Conservation (phyloP, 1,284 basidiomycete species). For the Malassezia slooffiae region DNA sequence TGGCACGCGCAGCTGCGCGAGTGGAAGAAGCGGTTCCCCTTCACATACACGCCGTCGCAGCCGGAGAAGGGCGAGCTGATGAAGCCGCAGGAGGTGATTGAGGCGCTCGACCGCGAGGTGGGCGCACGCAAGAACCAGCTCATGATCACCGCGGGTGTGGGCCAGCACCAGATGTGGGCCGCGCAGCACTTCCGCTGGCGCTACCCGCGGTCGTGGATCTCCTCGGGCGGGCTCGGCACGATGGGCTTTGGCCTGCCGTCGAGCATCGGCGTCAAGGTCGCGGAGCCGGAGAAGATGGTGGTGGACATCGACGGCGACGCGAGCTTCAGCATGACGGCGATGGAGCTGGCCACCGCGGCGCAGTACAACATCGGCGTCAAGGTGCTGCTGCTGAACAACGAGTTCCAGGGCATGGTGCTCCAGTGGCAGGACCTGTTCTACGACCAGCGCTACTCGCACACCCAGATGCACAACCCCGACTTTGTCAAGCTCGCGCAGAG, state of each 20-base stretch:
- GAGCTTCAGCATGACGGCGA: conserved; percentile 91
- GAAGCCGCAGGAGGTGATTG: conserved; percentile 94
- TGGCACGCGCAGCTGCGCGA: conserved; percentile 61
- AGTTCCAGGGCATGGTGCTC: conserved; percentile 70
- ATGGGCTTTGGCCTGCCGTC: conserved; percentile 96
- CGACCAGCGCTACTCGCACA: conserved; percentile 84
- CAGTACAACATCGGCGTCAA: conserved; percentile 91
- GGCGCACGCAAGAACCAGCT: conserved; percentile 73
- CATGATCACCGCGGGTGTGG: conserved; percentile 83
- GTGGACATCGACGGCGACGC: conserved; percentile 96
- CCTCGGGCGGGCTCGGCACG: conserved; percentile 82
- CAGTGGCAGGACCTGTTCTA: conserved; percentile 99
- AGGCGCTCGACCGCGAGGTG: conserved; percentile 64
- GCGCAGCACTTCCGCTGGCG: conserved; percentile 89
- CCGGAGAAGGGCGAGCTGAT: conserved; percentile 56
- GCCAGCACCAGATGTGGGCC: conserved; percentile 99
- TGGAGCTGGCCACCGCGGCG: conserved; percentile 89
- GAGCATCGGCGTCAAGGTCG: conserved; percentile 92
- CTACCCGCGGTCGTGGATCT: conserved; percentile 75
- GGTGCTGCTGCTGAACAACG: conserved; percentile 50
- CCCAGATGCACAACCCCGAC: conserved; percentile 84
- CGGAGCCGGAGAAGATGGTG: conserved; percentile 81
- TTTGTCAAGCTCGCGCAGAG: conserved; percentile 76
- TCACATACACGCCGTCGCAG: conserved; percentile 66
- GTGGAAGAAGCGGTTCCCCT: conserved; percentile 85